Evolutionary conservation across 805 yeast genomes (phyloP), one percentile per base, ranked within the genome.

Genomic region (Cyberlindnera meyerae): DNA sequence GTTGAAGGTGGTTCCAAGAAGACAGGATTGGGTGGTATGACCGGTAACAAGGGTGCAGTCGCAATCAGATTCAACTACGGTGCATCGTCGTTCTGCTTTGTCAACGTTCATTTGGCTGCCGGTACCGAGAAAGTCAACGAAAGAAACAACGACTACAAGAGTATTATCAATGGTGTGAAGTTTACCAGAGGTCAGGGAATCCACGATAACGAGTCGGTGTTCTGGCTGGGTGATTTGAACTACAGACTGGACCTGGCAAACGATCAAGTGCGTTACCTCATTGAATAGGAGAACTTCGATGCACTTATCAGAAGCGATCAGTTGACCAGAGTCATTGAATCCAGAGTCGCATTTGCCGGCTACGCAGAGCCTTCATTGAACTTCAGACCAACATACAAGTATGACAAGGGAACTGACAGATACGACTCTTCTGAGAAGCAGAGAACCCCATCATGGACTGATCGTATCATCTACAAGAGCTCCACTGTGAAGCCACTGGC

Each of bases 401-500:
- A 77, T 60, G 96, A 90, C 57, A 81, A 82, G 44, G 93, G 90
- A 4, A 81, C 95, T 0, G 70, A 75, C 33, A 64, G 59, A 14
- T 93, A 89, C 56, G 97, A 90, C 57, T 70, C 94, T 2, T 82
- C 95, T 9, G 98, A 90, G 49, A 90, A 90, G 57, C 90, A 82
- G 44, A 71, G 98, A 49, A 79, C 85, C 4, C 98, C 98, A 1
- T 82, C 96, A 0, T 90, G 97, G 97, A 90, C 97, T 0, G 98
- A 90, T 59, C 68, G 98, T 52, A 81, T 86, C 37, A 62, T 13
- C 51, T 40, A 16, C 29, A 36, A 14, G 31, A 36, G 31, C 11
- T 9, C 32, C 5, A 18, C 27, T 2, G 32, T 88, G 28, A 61
- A 66, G 27, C 93, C 86, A 31, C 54, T 78, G 44, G 77, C 77